A percentile compares a stretch with the other conserved stretches of the same genome.
Conservation (phyloP, 2,329 filamentous ascomycete species). For the Microsporum audouinii region DNA sequence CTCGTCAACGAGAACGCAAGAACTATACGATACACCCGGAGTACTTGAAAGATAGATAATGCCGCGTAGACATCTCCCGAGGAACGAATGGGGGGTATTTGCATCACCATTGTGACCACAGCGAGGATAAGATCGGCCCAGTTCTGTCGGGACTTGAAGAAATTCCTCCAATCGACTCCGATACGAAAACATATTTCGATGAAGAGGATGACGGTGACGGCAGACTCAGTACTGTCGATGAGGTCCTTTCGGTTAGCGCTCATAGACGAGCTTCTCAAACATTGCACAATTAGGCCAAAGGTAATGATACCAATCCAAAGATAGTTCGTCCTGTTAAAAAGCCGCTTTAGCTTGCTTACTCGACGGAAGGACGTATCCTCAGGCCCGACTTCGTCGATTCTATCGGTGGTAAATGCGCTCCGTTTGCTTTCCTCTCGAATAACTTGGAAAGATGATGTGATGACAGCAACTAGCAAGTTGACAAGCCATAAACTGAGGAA, state of each 20-base stretch:
- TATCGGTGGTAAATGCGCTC: slow-evolving; percentile 78
- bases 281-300: slow-evolving; percentile 68
- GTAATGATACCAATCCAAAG: slow-evolving; percentile 74
- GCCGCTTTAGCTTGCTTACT: slow-evolving; percentile 47
- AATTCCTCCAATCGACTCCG: slow-evolving; percentile 64
- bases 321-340: slow-evolving; percentile 62
- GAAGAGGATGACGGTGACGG: slow-evolving; percentile 66
- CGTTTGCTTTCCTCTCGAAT: slow-evolving; percentile 92
- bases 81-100: slow-evolving; percentile 67
- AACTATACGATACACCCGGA: slow-evolving; percentile 85
- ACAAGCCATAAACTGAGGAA: slow-evolving; percentile 95
- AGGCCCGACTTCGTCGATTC: slow-evolving; percentile 41
- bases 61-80: slow-evolving; percentile 67
- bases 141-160: slow-evolving; percentile 63
- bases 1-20: slow-evolving; percentile 77
- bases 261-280: slow-evolving; percentile 67
- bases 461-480: slow-evolving; percentile 88
- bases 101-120: slow-evolving; percentile 70
- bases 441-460: slow-evolving; percentile 95
- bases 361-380: slow-evolving; percentile 26
- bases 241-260: slow-evolving; percentile 47
- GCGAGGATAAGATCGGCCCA: slow-evolving; percentile 70
- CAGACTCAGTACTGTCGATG: slow-evolving; percentile 60
- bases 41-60: slow-evolving; percentile 84
- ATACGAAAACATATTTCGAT: slow-evolving; percentile 75